These are phyloP conservation scores for Alternaria gaisen DNA, from an alignment of 2,329 filamentous ascomycete species.

Conservation along the genomic window DNA sequence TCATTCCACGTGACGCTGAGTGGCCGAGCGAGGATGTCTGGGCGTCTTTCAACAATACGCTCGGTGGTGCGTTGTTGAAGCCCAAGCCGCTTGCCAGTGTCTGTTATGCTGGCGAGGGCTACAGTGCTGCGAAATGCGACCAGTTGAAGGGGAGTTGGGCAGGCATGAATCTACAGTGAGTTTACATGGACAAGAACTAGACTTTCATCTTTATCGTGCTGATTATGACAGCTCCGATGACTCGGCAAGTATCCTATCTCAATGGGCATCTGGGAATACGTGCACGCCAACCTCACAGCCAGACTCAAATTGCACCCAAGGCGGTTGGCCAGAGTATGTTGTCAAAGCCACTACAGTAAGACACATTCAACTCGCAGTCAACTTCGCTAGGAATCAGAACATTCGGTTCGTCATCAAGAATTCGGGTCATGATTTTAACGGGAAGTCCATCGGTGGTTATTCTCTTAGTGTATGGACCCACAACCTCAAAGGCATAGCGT, in stretches of 20 bases:
- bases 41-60: slow-evolving; percentile 31
- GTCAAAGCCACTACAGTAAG: slow-evolving; percentile 33
- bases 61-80: slow-evolving; percentile 35
- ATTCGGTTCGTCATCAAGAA: slow-evolving; percentile 46
- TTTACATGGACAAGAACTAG: neutral
- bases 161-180: slow-evolving; percentile 31
- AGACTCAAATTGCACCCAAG: slow-evolving; percentile 37
- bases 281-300: slow-evolving; percentile 52
- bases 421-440: slow-evolving; percentile 41
- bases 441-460: slow-evolving; percentile 22
- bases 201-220: neutral
- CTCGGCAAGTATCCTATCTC: slow-evolving; percentile 32
- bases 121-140: slow-evolving; percentile 28
- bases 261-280: slow-evolving; percentile 34
- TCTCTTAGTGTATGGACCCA: slow-evolving; percentile 28
- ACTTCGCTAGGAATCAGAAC: slow-evolving; percentile 43
- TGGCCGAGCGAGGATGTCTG: slow-evolving; percentile 36
- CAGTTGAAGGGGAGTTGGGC: slow-evolving; percentile 27
- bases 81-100: slow-evolving; percentile 31
- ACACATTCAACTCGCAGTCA: slow-evolving; percentile 39
- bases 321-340: slow-evolving; percentile 37
- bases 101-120: slow-evolving; percentile 29
- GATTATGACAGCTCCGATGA: slow-evolving; percentile 30
- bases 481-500: slow-evolving; percentile 23
- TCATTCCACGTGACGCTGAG: slow-evolving; percentile 27